Evolutionary conservation across 2,329 filamentous ascomycete genomes (phyloP), one percentile per base, ranked within the genome.

Genomic region (Colletotrichum sp.): DNA sequence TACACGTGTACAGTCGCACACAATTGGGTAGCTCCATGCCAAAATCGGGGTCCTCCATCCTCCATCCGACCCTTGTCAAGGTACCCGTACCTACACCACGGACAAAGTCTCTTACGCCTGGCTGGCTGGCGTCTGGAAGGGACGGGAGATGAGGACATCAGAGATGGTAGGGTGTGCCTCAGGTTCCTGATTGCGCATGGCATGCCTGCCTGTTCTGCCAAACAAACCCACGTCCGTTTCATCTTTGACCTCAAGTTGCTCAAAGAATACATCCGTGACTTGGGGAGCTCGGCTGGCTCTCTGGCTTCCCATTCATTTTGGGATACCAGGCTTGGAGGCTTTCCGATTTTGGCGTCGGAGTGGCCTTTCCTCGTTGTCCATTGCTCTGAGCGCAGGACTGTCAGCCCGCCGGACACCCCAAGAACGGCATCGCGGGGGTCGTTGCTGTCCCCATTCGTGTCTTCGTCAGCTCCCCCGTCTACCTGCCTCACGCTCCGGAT

Each of bases 161-260:
- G 49, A 36, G 24, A 32, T 49, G 44, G 44, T 28, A 34, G 69
- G n/a, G 39, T 57, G 55, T 71, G 69, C 72, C 68, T 76, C 62
- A 63, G 69, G 30, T 57, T 34, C 15, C 21, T 28, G 26, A 32
- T 60, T 62, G 21, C 57, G 24, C 57, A 64, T 65, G 62, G 69
- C 55, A 32, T 59, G 71, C 69, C 32, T 64, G 59, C 69, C 52
- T 72, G 18, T 13, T 30, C 69, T 49, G 49, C 49, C 64, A 69
- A 69, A 73, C 70, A 68, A 74, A 34, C 63, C 63, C 39, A 75
- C 39, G 26, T 39, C 39, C 63, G 73, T 75, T 75, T 75, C 69
- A 75, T 72, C 52, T 28, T 39, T 28, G 12, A 55, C 34, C 24
- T 57, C 73, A 59, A 57, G 34, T 69, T 36, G 72, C 63, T 68